Evolutionary conservation across 495 filamentous ascomycete genomes (phyloP).

Genomic region (Penicillium mononematosum): DNA sequence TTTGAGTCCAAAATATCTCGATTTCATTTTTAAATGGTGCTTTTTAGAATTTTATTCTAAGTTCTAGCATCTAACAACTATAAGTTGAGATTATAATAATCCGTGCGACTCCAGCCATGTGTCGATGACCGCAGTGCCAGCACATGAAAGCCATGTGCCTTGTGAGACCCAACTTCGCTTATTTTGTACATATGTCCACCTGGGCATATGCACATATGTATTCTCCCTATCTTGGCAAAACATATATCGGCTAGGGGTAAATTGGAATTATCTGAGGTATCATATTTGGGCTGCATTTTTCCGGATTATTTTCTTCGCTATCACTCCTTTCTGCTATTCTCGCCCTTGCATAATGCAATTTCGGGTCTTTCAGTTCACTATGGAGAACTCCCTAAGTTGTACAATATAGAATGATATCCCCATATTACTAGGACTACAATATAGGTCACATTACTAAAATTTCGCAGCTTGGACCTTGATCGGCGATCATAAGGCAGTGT

Average conservation of each 20-base stretch:
- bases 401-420: too few relatives aligned
- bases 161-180: background rate
- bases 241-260: background rate
- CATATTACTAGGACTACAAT: too few relatives aligned
- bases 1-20: background rate
- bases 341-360: conserved; percentile 4
- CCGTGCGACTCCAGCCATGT: background rate
- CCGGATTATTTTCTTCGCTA: background rate
- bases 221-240: too few relatives aligned
- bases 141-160: conserved; percentile 6
- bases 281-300: background rate
- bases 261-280: background rate
- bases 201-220: too few relatives aligned
- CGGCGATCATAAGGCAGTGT: background rate
- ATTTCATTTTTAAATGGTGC: too few relatives aligned
- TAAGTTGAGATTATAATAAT: background rate
- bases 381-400: too few relatives aligned
- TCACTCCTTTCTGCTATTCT: background rate
- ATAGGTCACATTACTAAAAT: background rate
- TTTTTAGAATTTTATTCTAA: too few relatives aligned
- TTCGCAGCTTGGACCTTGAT: conserved; percentile 5
- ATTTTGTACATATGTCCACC: too few relatives aligned
- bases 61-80: background rate
- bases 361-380: background rate
- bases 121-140: conserved; percentile 3